Base-by-base conservation (phyloP, 208 protist species). In the Trypanosoma vivax region DNA sequence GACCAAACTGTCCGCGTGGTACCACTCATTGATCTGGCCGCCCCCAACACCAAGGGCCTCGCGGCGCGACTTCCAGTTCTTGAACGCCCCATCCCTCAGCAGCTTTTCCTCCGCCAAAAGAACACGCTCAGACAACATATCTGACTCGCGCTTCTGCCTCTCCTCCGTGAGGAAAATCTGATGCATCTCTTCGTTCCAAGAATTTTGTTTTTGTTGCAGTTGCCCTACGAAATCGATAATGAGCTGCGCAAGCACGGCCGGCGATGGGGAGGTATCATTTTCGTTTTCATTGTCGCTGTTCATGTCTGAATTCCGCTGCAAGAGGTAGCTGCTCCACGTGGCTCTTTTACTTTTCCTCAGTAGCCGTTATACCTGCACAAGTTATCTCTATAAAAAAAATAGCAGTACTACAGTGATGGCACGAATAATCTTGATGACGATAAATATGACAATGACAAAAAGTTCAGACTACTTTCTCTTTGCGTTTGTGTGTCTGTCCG, bases 1-100 rank as follows among this genome's bases (percentile, higher is more conserved):
- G 0, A 70, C 55, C 16, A 89, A 55, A 5, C 28, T 41, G 28
- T 84, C 74, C 18, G 68, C 47, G 28, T 81, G 73, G 47, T 67
- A 89, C 81, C 81, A 89, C 14, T 65, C 56, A 23, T 60, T 16
- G 30, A 70, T 49, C 45, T 49, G 62, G 10, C 56, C 54, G 19
- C 40, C 39, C 23, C 54, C 46, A 50, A 57, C 10, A 24, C 42
- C 48, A 14, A 18, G 18, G 7, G 24, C 40, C 3, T 11, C 34
- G 28, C 61, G 72, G 25, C 51, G 41, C 27, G 50, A 46, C 51
- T 77, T 42, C 74, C 73, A 82, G 28, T 43, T 29, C 21, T 50
- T 21, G 43, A 74, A 82, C 4, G 45, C 34, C 1, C 33, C 50
- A 54, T 69, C 61, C 18, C 39, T 55, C 21, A 60, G 21, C 19